A percentile compares a stretch with the other conserved stretches of the same genome.
Conservation (phyloP, 176 grass and related monocot species). For the Aegilops tauschii region DNA sequence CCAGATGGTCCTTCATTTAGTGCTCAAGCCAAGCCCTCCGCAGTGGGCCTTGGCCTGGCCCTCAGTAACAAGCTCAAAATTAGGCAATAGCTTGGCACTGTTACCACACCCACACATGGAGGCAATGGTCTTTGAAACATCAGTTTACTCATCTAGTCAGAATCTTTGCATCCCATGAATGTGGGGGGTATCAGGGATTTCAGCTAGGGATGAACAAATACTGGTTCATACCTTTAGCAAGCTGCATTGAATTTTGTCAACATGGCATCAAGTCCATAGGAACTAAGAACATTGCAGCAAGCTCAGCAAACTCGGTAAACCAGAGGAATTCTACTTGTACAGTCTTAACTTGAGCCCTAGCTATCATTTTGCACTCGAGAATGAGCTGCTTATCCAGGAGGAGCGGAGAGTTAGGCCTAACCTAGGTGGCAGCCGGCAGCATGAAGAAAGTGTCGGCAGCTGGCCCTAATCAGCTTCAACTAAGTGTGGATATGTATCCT, state of each 20-base stretch:
- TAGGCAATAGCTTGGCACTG: background rate
- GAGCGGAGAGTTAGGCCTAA: background rate
- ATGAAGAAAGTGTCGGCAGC: background rate
- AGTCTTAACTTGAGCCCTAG: background rate
- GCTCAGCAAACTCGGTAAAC: background rate
- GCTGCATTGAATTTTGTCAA: background rate
- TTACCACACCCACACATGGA: background rate
- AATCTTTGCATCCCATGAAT: background rate
- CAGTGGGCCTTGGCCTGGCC: background rate
- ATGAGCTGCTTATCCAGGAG: background rate
- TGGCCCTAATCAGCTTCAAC: constrained; percentile 2
- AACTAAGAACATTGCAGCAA: background rate
- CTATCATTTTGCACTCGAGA: background rate
- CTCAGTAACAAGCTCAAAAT: background rate
- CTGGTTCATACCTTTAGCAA: background rate
- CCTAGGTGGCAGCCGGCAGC: background rate
- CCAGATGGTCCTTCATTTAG: background rate
- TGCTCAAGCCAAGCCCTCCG: background rate
- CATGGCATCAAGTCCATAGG: background rate
- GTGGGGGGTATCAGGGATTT: background rate
- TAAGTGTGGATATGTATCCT: background rate
- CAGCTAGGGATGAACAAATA: background rate
- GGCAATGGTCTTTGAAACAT: background rate
- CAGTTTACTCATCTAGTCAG: background rate
- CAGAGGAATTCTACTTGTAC: background rate